Evolutionary conservation across 2,329 filamentous ascomycete species (phyloP).

Genomic region (Didymella glomerata): DNA sequence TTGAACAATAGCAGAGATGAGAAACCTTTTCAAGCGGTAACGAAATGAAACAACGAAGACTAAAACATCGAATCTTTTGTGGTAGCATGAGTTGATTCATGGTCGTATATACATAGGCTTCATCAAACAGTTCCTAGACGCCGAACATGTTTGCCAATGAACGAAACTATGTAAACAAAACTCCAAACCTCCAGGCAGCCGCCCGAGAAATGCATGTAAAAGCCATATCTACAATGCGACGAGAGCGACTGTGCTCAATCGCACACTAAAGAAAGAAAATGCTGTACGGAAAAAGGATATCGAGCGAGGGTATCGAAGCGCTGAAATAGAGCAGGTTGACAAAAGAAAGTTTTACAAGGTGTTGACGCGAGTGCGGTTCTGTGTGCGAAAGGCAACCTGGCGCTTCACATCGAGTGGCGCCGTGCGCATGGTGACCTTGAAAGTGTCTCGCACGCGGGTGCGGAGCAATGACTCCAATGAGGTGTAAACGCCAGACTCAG

Average conservation of each 20-base stretch:
- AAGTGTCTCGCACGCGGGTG: constrained; percentile 48
- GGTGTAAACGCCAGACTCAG: constrained; percentile 42
- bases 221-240: constrained; percentile 4
- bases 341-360: constrained; percentile 34
- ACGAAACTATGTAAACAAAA: background rate
- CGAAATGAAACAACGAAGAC: background rate
- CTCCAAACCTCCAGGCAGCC: constrained; percentile 3
- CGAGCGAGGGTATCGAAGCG: constrained; percentile 20
- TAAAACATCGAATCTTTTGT: background rate
- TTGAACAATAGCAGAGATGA: background rate
- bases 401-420: constrained; percentile 48
- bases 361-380: constrained; percentile 41
- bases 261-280: background rate
- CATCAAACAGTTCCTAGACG: background rate
- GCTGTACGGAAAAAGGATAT: constrained; percentile 1
- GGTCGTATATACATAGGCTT: background rate
- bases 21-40: background rate
- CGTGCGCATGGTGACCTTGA: constrained; percentile 48
- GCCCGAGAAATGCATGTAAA: background rate
- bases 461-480: constrained; percentile 45
- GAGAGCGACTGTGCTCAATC: constrained; percentile 17
- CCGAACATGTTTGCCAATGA: background rate
- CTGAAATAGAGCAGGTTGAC: constrained; percentile 17
- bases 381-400: constrained; percentile 42
- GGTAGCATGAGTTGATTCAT: background rate